Conservation (phyloP, 768 basidiomycete genomes). For the Coprinopsis strossmayeri region DNA sequence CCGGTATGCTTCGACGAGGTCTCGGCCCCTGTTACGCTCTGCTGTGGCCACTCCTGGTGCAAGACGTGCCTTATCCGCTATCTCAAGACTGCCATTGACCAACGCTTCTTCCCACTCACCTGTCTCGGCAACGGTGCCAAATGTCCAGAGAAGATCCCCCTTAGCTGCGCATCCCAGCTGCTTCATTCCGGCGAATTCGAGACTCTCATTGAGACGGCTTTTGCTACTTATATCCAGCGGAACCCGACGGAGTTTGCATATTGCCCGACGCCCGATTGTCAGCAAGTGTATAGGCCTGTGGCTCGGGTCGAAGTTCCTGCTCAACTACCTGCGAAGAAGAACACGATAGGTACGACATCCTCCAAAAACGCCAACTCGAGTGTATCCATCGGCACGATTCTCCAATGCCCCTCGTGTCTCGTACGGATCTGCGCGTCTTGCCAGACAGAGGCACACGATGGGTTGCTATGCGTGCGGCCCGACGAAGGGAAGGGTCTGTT, state of each 20-base stretch:
- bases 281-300: conserved; percentile 60
- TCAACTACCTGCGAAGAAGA: too few species aligned
- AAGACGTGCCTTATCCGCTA: conserved; percentile 54
- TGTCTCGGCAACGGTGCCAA: conserved; percentile 63
- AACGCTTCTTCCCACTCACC: conserved; percentile 58
- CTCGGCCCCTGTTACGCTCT: conserved; percentile 42
- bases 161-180: conserved; percentile 41
- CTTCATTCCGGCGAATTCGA: conserved; percentile 49
- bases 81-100: conserved; percentile 49
- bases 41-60: conserved; percentile 69
- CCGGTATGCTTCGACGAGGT: conserved; percentile 66
- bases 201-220: conserved; percentile 49
- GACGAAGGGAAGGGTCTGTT: conserved; percentile 52
- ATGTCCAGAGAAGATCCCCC: conserved; percentile 52
- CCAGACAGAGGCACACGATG: conserved; percentile 52
- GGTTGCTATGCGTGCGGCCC: conserved; percentile 54
- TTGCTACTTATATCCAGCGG: conserved; percentile 52
- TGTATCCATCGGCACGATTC: conserved; percentile 28
- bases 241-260: conserved; percentile 59
- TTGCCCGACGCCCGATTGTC: conserved; percentile 78
- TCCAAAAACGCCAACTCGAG: too few species aligned
- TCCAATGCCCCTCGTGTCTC: conserved; percentile 71
- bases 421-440: conserved; percentile 64
- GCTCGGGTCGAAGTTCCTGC: conserved; percentile 9
- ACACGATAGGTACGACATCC: too few species aligned